Base-by-base conservation (phyloP, 352 stramenopile species). In the Albugo laibachii region DNA sequence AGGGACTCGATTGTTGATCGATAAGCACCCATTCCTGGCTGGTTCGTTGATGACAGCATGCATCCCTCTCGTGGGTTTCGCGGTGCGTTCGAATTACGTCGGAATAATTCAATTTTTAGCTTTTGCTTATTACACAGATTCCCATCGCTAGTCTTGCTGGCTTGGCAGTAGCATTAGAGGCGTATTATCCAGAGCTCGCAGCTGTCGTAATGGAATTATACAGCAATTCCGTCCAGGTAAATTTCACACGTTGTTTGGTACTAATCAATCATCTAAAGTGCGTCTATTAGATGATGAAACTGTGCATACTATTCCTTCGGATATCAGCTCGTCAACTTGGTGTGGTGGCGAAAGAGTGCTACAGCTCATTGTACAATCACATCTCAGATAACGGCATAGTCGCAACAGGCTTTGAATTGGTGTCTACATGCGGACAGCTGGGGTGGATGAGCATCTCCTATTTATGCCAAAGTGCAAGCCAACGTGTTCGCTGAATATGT, bases 61-160 rank as follows among this genome's bases (percentile, higher is more conserved):
- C n/a, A 46, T 88, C 40, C 76, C 76, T 5, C 85, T 88, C 50
- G 69, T 88, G 36, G 76, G 76, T 2, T 57, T 88, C n/a, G 68
- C 61, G 57, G 76, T 88, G 54, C 16, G 66, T 62, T 8, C 44
- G 44, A 8, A 8, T 10, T 48, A 3, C 24, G 3, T 43, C 8
- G 3, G 16, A 24, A 19, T 3, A 8, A 19, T 24, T 43, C 8
- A 43, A 10, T 8, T 19, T 8, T 8, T 8, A 24, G 38, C 38
- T 8, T 43, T 8, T 8, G 8, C 3, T n/a, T 38, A n/a, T 1
- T 15, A 12, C 41, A 4, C 34, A 88, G 75, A 75, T 88, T 24
- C 76, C 76, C 12, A 52, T 85, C 6, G 76, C 70, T 8, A 83
- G 69, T 38, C 55, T 84, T 48, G 59, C 83, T 13, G 76, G 72